Percentiles rank a stretch among this genome's conserved stretches.
These are phyloP conservation scores for Zizania palustris DNA, from an alignment of 202 grass and related monocot genomes.

Conservation along the genomic window DNA sequence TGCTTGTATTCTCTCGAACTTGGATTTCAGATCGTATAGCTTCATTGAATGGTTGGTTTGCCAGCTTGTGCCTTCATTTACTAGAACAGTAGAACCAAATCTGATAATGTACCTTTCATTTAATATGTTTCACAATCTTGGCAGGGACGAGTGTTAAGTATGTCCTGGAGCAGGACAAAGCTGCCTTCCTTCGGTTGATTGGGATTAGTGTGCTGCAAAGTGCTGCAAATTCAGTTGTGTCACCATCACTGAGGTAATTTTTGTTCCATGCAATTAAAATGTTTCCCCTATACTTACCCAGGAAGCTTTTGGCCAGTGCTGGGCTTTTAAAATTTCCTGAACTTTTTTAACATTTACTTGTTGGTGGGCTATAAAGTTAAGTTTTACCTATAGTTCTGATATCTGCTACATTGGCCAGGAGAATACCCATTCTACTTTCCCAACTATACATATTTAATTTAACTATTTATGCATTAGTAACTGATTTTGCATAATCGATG, in stretches of 20 bases:
- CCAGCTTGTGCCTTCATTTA: background rate
- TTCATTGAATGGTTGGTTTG: slow-evolving; percentile 76
- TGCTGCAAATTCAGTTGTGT: slow-evolving; percentile 89
- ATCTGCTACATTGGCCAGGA: slow-evolving; percentile 17
- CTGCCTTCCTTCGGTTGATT: slow-evolving; percentile 81
- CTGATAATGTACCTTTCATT: background rate
- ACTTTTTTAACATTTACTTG: background rate
- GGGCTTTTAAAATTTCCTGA: background rate
- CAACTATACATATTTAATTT: background rate
- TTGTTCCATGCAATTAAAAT: slow-evolving; percentile 24
- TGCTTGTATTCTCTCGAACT: slow-evolving; percentile 90
- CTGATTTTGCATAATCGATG: background rate
- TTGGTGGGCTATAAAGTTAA: background rate
- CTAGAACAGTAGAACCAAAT: slow-evolving; percentile 14
- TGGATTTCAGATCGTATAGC: slow-evolving; percentile 99
- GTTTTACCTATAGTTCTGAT: background rate
- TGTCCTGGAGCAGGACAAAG: slow-evolving; percentile 96
- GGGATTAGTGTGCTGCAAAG: slow-evolving; percentile 97
- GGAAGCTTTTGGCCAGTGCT: slow-evolving; percentile 3
- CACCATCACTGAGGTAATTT: slow-evolving; percentile 84
- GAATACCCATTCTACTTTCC: slow-evolving; percentile 12
- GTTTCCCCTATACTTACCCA: background rate
- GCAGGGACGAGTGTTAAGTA: slow-evolving; percentile 94
- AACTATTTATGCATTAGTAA: background rate
- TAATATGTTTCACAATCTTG: slow-evolving; percentile 39